Evolutionary conservation across 1,139 yeast genomes (phyloP), one percentile per base, ranked within the genome.

Genomic region (Geotrichum carabidarum): DNA sequence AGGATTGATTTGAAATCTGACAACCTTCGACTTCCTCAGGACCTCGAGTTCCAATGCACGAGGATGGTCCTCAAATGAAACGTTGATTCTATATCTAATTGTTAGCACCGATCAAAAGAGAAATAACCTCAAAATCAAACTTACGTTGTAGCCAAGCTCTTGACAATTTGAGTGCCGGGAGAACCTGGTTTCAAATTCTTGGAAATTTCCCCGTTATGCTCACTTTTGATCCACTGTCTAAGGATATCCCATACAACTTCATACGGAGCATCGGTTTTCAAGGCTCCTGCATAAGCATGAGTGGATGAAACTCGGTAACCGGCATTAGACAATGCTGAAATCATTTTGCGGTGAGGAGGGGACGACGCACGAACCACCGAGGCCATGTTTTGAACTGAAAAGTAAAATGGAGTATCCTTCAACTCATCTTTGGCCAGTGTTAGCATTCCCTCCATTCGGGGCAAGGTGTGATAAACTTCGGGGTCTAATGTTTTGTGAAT

Each of bases 191-290:
- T 78, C 68, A 78, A 57, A 32, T 60, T 60, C 63, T 65, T 75
- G 73, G 57, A 56, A 43, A 65, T 67, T 15, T 73, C 59, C 51
- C 77, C 75, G 31, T 74, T 68, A 17, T 70, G 63, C 51, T 69
- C 66, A 58, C 77, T 66, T 47, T 70, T 73, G 52, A 84, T 77
- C 84, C 94, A 88, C 58, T 81, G 80, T 58, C 82, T 78, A 67
- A 83, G 78, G 18, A 91, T 74, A 57, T 80, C 81, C 83, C 96
- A 84, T 42, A 91, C 74, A 32, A 80, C 79, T 37, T 78, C 82
- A 84, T 89, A 86, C 5, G 96, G 89, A 0, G 98, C 97, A 65
- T 87, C 75, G 0, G 98, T 93, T 73, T 93, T 93, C 60, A 93
- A 74, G 54, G 93, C 83, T 48, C 93, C 87, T 44, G 90, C 84